Evolutionary conservation across 805 yeast species (phyloP).

Genomic region (Lipomyces sp.): DNA sequence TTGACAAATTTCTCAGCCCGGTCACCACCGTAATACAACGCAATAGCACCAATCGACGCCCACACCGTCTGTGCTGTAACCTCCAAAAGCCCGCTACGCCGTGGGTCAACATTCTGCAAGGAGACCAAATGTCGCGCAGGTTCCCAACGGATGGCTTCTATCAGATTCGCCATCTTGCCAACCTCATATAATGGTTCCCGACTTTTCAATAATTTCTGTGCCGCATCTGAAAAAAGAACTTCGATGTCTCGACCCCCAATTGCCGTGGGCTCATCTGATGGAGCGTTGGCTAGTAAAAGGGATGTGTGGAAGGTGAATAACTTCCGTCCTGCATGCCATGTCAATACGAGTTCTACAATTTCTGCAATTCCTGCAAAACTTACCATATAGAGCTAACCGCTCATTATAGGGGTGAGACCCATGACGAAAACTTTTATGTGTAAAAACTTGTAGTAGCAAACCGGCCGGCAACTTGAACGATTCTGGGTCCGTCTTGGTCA

Average conservation of each 20-base stretch:
- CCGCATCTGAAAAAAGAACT: slow-evolving; percentile 18
- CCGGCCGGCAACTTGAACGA: slow-evolving; percentile 63
- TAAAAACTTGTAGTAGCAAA: slow-evolving; percentile 74
- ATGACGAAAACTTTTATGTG: slow-evolving; percentile 94
- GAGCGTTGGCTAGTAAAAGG: slow-evolving; percentile 10
- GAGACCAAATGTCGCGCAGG: slow-evolving; percentile 10
- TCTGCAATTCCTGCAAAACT: background rate
- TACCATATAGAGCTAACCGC: slow-evolving; percentile 65
- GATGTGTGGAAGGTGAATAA: slow-evolving; percentile 29
- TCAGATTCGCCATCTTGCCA: slow-evolving; percentile 14
- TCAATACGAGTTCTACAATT: background rate
- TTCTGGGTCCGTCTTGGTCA: slow-evolving; percentile 38
- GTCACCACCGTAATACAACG: slow-evolving; percentile 62
- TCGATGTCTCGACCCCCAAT: slow-evolving; percentile 30
- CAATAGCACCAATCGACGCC: slow-evolving; percentile 73
- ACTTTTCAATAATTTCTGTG: slow-evolving; percentile 19
- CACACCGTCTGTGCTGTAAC: slow-evolving; percentile 50
- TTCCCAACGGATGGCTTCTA: slow-evolving; percentile 20
- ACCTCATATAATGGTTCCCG: slow-evolving; percentile 9
- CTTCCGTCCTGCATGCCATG: slow-evolving; percentile 20
- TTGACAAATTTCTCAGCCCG: slow-evolving; percentile 57
- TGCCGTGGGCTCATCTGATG: slow-evolving; percentile 19
- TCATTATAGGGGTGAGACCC: slow-evolving; percentile 90
- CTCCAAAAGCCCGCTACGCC: slow-evolving; percentile 23
- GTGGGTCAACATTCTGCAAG: slow-evolving; percentile 13